Base-by-base conservation (phyloP, 2,329 filamentous ascomycete genomes). In the Fusarium buharicum region DNA sequence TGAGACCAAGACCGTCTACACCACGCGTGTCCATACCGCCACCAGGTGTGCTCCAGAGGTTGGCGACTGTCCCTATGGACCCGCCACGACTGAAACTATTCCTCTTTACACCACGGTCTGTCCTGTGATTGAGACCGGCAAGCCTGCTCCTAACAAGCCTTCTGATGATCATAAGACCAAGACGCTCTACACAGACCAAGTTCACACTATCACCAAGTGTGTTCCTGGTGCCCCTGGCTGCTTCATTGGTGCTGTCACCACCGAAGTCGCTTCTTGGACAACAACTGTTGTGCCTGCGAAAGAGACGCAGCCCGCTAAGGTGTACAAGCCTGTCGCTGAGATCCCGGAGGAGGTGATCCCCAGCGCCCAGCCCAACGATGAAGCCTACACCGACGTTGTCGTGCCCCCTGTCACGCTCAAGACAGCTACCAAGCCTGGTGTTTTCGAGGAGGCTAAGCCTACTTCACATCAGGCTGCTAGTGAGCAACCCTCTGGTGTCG, bases 121-220 rank as follows among this genome's bases (percentile, higher is more conserved):
- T 18, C 48, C 56, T 16, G 58, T 59, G 33, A 64, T 50, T 7
- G 57, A 64, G 48, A 61, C 53, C 13, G 40, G 39, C 38, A 41
- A 47, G 39, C 51, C 56, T 34, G 47, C 38, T 10, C 55, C 59
- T 14, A 59, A 62, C 36, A 39, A 55, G 39, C 55, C 50, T 24
- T 54, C 68, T 18, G 40, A 38, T 51, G 38, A 65, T 16, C 55
- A 56, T 39, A 67, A 67, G 27, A 71, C 68, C 14, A 70, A 69
- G 66, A 80, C 83, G 68, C 75, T 85, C 73, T 85, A 82, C 78
- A 75, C 78, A 68, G 86, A 82, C 68, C 78, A 79, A 70, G 77
- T 80, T 61, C 76, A 81, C 62, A 85, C 83, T 70, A 76, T 85
- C 75, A 86, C 82, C 68, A 81, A 80, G 31, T 86, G 84, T 73